Evolutionary conservation across 352 stramenopile genomes (phyloP), one percentile per base, ranked within the genome.

Genomic region (Pythium pyrilobum): DNA sequence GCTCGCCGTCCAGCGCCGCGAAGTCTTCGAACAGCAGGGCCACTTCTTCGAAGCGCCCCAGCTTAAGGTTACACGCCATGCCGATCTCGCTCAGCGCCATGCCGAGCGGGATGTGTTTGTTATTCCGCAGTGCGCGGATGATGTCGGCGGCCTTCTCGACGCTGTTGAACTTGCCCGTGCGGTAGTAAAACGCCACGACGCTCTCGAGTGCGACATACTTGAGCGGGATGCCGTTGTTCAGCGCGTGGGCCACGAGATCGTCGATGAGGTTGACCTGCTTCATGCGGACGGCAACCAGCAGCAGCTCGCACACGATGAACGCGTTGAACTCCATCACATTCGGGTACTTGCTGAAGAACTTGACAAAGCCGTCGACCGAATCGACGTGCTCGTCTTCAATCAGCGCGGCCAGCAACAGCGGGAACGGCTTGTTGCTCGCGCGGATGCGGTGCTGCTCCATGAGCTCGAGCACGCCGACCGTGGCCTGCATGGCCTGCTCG

Each of bases 1-100:
- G 65, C 4, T 88, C 72, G 33, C 77, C 76, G 27, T 91, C 78
- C 6, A 71, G 61, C 16, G 67, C 56, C 5, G 73, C 68, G 47
- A 91, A 91, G 59, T 89, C 81, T 56, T 91, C 81, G 47, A 91
- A 89, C 4, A 91, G 54, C 21, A 87, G 62, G 12, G 81, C 60
- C 8, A 81, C 78, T 64, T 89, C 81, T 25, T 85, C 57, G 31
- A 76, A 77, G 4, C 77, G 69, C 21, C 66, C 62, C 25, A 91
- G 64, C 3, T 74, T 76, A 2, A 75, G 50, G 43, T 88, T 91
- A 21, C 77, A 74, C 36, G 72, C 53, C 74, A 91, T 91, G 29
- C 76, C 81, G 38, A 91, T 79, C 53, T 91, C 81, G 15, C 72
- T 89, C 29, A 91, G 58, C 33, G 76, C 63, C 20, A 91, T 84